Percentiles rank a stretch among this genome's conserved stretches.
Evolutionary conservation across 306 rosid genomes (phyloP).

Genomic region (Argentina anserina): DNA sequence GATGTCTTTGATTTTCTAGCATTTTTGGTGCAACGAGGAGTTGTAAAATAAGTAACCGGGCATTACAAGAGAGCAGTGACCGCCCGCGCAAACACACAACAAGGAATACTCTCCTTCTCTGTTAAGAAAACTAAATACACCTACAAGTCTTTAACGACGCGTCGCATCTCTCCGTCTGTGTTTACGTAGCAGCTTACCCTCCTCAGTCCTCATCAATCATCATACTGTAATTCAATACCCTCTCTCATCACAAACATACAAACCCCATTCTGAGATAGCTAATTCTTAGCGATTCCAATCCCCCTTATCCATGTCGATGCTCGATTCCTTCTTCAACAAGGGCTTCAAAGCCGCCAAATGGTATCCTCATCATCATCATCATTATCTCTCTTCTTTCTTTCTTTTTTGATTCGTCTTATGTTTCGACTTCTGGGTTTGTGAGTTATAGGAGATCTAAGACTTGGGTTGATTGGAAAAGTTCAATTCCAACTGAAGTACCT

Average conservation of each 20-base stretch:
- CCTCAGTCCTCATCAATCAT: too few species aligned
- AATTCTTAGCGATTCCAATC: constrained; percentile 15
- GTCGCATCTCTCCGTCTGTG: background rate
- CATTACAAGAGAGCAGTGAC: too few species aligned
- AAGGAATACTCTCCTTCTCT: background rate
- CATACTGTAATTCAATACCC: background rate
- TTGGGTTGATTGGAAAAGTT: background rate
- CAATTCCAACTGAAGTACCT: background rate
- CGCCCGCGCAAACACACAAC: too few species aligned
- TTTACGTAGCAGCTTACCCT: background rate
- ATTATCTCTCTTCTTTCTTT: background rate
- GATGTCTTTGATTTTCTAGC: too few species aligned
- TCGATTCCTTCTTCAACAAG: constrained; percentile 82
- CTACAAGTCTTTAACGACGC: background rate
- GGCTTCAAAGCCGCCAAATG: constrained; percentile 90
- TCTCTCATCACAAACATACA: background rate
- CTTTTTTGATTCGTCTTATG: background rate
- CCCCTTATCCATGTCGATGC: constrained; percentile 66
- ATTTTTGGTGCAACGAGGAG: too few species aligned
- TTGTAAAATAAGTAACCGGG: too few species aligned
- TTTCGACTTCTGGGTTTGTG: constrained; percentile 13
- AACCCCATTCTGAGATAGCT: background rate
- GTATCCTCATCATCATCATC: constrained; percentile 27
- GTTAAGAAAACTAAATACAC: background rate
- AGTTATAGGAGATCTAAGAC: constrained; percentile 10